Base-by-base conservation (phyloP, 352 stramenopile genomes). In the Pythium periplocum region DNA sequence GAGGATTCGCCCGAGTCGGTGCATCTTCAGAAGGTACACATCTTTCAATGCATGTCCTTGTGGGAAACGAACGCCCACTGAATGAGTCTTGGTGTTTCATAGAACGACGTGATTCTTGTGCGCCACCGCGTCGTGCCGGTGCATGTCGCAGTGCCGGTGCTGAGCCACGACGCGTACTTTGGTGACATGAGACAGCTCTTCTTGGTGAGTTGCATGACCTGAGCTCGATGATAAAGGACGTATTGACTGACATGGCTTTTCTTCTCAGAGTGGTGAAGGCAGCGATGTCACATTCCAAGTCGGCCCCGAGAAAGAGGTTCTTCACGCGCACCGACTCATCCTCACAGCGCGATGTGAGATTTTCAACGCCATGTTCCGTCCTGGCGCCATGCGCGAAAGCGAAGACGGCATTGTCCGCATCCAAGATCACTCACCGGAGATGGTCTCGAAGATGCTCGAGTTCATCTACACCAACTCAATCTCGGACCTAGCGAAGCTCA, bases 391-490 rank as follows among this genome's bases (percentile, higher is more conserved):
- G 86, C 69, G 75, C 33, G 87, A 96, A 51, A 95, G 83, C 47
- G 75, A 88, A 61, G 69, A 76, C 34, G 83, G 83, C 8, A 60
- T 90, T n/a, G 78, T 96, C 40, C 63, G 77, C n/a, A 90, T 95
- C 35, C 78, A 86, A 38, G 78, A 93, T 48, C 75, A 93, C 55
- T 80, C 74, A 2, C 65, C 72, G 4, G 80, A 93, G 10, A 95
- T 95, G 66, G 83, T 97, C 40, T 69, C 72, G 45, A 93, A 93
- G 72, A 95, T 97, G 79, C 78, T 97, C 43, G 88, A 97, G 71
- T 97, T 93, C 57, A 92, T 97, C 48, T 97, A 97, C 66, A 96
- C 88, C 3, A 96, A 97, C 63, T 72, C 78, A 8, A 80, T 97
- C 6, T 65, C 78, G 11, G 87, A 95, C 52, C 68, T 97, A 45